Base-by-base conservation (phyloP, 177 flowering plant genomes). In the Vitis hybrid region DNA sequence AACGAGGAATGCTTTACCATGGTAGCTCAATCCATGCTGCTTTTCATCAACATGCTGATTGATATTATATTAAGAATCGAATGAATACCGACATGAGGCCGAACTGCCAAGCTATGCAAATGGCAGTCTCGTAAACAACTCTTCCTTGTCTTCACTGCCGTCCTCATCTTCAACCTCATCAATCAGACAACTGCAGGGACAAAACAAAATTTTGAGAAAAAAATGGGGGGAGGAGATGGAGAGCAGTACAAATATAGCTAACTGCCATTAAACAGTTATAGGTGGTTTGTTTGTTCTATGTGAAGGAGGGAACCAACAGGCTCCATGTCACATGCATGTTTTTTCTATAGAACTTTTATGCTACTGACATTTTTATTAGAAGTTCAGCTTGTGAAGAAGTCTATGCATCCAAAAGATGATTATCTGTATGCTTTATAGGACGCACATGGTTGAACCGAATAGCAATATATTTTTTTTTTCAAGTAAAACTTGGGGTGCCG, bases 81-180 rank as follows among this genome's bases (percentile, higher is more conserved):
- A 41, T 41, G 48, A 41, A 41, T 41, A 41, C 55, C 13, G 55
- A 3, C 55, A 13, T 13, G 55, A 11, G 5, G n/a, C n/a, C n/a
- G 14, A 15, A 52, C 55, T 12, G 55, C 15, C 55, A 52, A 52
- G 55, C 15, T 15, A 15, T 52, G 55, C 55, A 12, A 52, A 3
- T 13, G 60, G 60, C 54, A 50, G 55, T 50, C 72, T 61, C 72
- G 61, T 62, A 15, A 11, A 71, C 68, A 68, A 63, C 68, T 64
- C 68, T 71, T 53, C 62, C 57, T 71, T 71, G 73, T 70, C 72
- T 30, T 8, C 49, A 70, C 11, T 66, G 12, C 32, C 51, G 60
- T 54, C 73, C 17, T 62, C 27, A 30, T n/a, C 64, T 17, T 21
- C 53, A 13, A 46, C 70, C 46, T 60, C 32, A 35, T 15, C 21